These are phyloP conservation scores for Candida manassasensis DNA, from an alignment of 805 yeast species.

Conservation along the genomic window DNA sequence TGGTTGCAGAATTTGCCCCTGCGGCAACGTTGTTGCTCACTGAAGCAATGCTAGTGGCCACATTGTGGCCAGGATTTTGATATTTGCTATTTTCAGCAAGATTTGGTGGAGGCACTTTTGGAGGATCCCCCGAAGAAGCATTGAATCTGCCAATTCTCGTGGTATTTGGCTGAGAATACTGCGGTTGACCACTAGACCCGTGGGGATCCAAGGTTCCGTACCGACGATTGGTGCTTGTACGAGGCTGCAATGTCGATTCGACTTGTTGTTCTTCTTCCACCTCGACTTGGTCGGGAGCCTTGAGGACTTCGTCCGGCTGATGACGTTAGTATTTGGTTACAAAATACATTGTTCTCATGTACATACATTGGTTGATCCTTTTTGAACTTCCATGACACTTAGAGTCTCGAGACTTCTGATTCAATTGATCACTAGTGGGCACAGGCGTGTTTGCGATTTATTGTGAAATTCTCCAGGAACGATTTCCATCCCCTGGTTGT, in stretches of 20 bases:
- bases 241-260: not conserved
- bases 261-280: conserved; percentile 3
- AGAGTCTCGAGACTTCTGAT: not conserved
- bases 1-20: too few species aligned
- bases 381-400: conserved; percentile 6
- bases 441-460: not conserved
- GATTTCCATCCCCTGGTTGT: too few species aligned
- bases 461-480: too few species aligned
- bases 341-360: not conserved
- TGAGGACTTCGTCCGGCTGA: conserved; percentile 29
- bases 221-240: too few species aligned
- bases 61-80: too few species aligned
- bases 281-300: conserved; percentile 26
- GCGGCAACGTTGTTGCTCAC: too few species aligned
- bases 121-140: not conserved
- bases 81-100: too few species aligned
- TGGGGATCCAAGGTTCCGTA: not conserved
- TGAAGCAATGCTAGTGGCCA: too few species aligned
- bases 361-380: conserved; percentile 8
- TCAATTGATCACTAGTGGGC: not conserved
- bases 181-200: not conserved
- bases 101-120: conserved; percentile 1
- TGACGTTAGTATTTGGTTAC: conserved; percentile 13
- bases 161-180: conserved; percentile 3
- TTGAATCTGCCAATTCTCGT: conserved; percentile 1